Base-by-base conservation (phyloP, 495 filamentous ascomycete species). In the Annulohypoxylon bovei region DNA sequence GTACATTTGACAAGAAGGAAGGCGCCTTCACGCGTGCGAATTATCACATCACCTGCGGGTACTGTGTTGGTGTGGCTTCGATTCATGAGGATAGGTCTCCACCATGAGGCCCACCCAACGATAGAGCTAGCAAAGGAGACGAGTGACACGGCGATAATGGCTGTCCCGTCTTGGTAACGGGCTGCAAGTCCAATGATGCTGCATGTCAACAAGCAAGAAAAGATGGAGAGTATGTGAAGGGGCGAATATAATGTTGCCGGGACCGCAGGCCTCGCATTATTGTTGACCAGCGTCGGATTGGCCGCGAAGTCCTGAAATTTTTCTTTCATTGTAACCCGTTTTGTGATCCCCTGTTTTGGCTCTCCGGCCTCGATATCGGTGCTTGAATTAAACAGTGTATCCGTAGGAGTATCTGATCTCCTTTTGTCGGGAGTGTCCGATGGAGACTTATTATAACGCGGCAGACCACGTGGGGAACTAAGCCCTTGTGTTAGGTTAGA, bases 1-100 rank as follows among this genome's bases (percentile, higher is more conserved):
- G 81, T 79, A 71, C 90, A 91, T 40, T 83, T 78, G 25, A 92
- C 78, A 18, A 90, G 70, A 2, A 91, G 64, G 63, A 92, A 89
- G 1, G 85, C 87, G 3, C 89, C 89, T 61, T 86, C 79, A 6
- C 87, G 83, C 14, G 87, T 89, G 22, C 82, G 80, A 37, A 91
- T 88, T 0, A 90, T 82, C 3, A 92, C 81, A 68, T 90, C 87
- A 5, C 88, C 89, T 6, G 30, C 68, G 0, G 87, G 86, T 0
- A 91, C 89, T 22, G 79, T 72, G 65, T 81, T 79, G 4, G 62
- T 83, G 25, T 78, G 79, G 18, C 72, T 77, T 14, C 89, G 84
- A 27, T 79, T 74, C 72, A 80, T 83, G 12, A 90, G 77, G 7
- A 82, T 69, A 5, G 86, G 86, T 22, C 71, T 70, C 88, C 88